Conservation (phyloP, 139 green algal species). For the Chlamydomonas sphaeroides region DNA sequence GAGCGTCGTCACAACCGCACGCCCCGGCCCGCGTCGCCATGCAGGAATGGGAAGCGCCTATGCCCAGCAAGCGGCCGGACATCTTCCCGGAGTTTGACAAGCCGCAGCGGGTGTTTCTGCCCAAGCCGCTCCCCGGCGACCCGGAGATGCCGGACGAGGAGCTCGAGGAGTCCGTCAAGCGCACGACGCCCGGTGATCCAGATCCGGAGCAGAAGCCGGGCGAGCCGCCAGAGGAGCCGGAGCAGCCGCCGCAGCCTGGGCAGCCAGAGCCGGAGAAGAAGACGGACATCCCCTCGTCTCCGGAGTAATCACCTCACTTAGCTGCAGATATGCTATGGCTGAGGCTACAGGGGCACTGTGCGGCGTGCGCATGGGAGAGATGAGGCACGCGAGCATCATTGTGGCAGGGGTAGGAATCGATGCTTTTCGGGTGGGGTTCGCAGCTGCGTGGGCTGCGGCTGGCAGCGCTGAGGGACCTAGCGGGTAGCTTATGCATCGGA, state of each 20-base stretch:
- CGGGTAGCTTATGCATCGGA: too few relatives aligned
- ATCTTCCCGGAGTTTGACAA: conserved; percentile 96
- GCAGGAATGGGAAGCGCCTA: conserved; percentile 93
- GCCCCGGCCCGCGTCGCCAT: neutral
- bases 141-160: conserved; percentile 94
- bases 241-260: conserved; percentile 62
- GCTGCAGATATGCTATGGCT: too few relatives aligned
- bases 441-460: too few relatives aligned
- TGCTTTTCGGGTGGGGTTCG: too few relatives aligned
- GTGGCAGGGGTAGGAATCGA: too few relatives aligned
- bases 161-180: conserved; percentile 85
- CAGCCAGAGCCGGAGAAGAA: conserved; percentile 57
- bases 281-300: conserved; percentile 55
- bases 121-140: conserved; percentile 83
- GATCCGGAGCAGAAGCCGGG: conserved; percentile 82
- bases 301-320: conserved; percentile 55
- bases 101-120: conserved; percentile 79
- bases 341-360: too few relatives aligned
- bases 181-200: conserved; percentile 59
- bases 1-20: neutral
- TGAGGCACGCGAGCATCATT: too few relatives aligned
- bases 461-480: too few relatives aligned
- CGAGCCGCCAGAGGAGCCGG: conserved; percentile 68
- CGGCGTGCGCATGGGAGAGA: too few relatives aligned
- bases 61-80: conserved; percentile 88